These are phyloP conservation scores for Pichia thaimueangensis DNA, from an alignment of 805 yeast species.

Conservation along the genomic window DNA sequence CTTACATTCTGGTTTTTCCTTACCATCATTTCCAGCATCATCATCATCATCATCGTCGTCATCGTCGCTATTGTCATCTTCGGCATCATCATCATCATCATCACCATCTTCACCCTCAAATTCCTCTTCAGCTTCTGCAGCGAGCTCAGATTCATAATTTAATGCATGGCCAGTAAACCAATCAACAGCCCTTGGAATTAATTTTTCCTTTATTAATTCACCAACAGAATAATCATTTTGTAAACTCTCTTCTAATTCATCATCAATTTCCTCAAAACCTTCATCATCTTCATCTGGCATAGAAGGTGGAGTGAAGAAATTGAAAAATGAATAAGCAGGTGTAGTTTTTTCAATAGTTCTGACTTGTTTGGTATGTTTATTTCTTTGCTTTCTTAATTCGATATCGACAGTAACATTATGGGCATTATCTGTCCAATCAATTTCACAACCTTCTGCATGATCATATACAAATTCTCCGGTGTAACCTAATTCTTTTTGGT, in stretches of 20 bases:
- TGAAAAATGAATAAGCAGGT: constrained; percentile 93
- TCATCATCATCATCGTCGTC: constrained; percentile 58
- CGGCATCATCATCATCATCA: constrained; percentile 52
- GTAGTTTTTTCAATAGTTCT: constrained; percentile 91
- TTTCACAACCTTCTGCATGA: constrained; percentile 87
- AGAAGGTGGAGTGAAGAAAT: constrained; percentile 91
- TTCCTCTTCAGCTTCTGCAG: constrained; percentile 47
- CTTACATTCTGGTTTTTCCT: constrained; percentile 72
- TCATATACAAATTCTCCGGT: constrained; percentile 96
- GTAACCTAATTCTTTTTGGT: constrained; percentile 89
- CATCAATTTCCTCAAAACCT: constrained; percentile 57
- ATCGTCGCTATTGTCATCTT: constrained; percentile 56
- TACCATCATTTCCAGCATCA: constrained; percentile 46
- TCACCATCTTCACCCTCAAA: constrained; percentile 54
- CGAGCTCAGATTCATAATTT: constrained; percentile 63
- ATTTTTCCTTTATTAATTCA: constrained; percentile 91
- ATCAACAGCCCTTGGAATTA: constrained; percentile 93
- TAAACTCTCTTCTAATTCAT: constrained; percentile 73
- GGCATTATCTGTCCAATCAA: constrained; percentile 78
- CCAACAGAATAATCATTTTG: constrained; percentile 94
- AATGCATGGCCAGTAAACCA: constrained; percentile 98
- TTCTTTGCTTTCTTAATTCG: constrained; percentile 95
- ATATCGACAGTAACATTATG: constrained; percentile 77
- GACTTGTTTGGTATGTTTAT: constrained; percentile 92
- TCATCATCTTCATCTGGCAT: constrained; percentile 45